phyloP scores from a whole-genome alignment of 2,329 filamentous ascomycete species.

The Colletotrichum sp. region DNA sequence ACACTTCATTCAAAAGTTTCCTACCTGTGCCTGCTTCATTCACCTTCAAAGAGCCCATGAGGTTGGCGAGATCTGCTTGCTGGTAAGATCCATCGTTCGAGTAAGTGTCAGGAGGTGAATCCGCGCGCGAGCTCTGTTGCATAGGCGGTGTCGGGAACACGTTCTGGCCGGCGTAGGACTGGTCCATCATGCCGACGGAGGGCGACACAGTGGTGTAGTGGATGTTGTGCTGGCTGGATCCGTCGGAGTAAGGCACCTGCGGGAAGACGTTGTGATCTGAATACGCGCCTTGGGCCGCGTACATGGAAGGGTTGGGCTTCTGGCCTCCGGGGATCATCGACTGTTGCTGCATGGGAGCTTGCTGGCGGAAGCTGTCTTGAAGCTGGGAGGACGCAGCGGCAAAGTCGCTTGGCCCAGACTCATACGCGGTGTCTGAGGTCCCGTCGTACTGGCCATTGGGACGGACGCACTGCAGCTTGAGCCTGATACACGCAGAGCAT shows the following conservation, averaged over 20 bases:
- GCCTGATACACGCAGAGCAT: conserved; percentile 88
- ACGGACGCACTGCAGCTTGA: conserved; percentile 92
- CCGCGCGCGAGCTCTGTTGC: conserved; percentile 46
- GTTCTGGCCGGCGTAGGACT: conserved; percentile 52
- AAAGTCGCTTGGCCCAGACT: conserved; percentile 38
- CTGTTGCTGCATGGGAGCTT: conserved; percentile 57
- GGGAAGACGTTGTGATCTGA: conserved; percentile 51
- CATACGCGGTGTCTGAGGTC: conserved; percentile 49
- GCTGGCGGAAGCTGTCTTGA: conserved; percentile 53
- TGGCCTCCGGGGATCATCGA: conserved; percentile 46
- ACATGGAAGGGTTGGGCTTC: conserved; percentile 50
- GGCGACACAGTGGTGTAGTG: conserved; percentile 60
- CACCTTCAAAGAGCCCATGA: conserved; percentile 86
- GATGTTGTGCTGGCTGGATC: conserved; percentile 50
- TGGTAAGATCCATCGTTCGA: conserved; percentile 66
- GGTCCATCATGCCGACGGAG: conserved; percentile 54
- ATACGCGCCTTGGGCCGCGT: conserved; percentile 56
- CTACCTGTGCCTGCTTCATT: conserved; percentile 85
- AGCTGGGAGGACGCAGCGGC: conserved; percentile 40
- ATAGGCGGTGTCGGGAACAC: conserved; percentile 61
- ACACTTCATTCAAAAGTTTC: conserved; percentile 26
- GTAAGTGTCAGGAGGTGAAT: conserved; percentile 55
- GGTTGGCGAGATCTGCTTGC: conserved; percentile 76
- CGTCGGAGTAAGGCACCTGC: conserved; percentile 51
- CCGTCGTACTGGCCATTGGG: conserved; percentile 82